Evolutionary conservation across 2,329 filamentous ascomycete genomes (phyloP).

Genomic region (Verticillium klebahnii): DNA sequence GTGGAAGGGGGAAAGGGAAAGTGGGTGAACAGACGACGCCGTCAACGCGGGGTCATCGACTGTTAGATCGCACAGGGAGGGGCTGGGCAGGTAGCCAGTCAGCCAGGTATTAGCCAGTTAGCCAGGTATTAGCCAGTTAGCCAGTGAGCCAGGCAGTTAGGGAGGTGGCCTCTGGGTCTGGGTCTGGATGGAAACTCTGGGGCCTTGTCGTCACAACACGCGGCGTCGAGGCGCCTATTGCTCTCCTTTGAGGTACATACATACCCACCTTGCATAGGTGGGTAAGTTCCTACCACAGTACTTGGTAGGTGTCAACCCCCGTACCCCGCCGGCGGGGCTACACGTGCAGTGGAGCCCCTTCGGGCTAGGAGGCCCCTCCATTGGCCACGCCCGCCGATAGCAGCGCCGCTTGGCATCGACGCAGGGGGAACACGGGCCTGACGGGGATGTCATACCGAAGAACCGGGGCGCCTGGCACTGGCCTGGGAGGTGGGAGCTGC

Average conservation of each 20-base stretch:
- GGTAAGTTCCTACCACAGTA: too few relatives aligned
- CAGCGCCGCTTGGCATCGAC: background rate
- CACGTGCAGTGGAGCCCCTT: background rate
- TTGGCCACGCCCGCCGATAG: background rate
- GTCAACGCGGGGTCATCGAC: background rate
- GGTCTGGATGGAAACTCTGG: background rate
- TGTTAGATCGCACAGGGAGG: background rate
- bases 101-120: too few relatives aligned
- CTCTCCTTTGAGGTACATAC: too few relatives aligned
- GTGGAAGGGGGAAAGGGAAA: background rate
- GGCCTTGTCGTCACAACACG: background rate
- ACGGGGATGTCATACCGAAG: background rate
- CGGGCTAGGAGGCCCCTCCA: background rate
- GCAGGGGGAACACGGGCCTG: background rate
- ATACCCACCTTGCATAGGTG: too few relatives aligned
- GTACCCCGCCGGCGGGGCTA: background rate
- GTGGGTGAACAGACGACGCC: background rate
- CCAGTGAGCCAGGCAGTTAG: too few relatives aligned
- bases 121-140: too few relatives aligned
- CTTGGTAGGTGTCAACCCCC: background rate
- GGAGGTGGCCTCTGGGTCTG: background rate
- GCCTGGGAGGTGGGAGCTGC: background rate
- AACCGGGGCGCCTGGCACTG: background rate
- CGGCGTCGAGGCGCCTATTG: background rate
- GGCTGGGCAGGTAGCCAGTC: background rate